A percentile compares a stretch with the other conserved stretches of the same genome.
phyloP scores from a whole-genome alignment of 805 yeast genomes.

The Wickerhamomyces kurtzmanii region DNA sequence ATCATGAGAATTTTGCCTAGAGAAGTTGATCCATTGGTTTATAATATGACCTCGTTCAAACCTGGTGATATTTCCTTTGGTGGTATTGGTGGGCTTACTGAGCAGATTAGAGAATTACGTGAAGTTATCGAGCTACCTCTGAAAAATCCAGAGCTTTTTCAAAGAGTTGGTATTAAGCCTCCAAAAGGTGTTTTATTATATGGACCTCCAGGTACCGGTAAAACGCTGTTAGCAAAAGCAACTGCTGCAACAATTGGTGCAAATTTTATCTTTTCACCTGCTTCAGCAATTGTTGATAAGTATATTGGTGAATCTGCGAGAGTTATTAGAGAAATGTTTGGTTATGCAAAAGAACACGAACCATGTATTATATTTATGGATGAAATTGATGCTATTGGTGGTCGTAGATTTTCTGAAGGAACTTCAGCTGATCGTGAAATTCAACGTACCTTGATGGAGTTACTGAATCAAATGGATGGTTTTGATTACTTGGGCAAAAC shows the following conservation, averaged over 20 bases:
- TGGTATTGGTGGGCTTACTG: conserved; percentile 93
- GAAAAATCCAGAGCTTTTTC: conserved; percentile 92
- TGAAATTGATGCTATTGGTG: conserved; percentile 98
- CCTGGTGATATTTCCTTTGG: conserved; percentile 95
- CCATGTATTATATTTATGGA: conserved; percentile 98
- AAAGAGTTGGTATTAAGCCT: conserved; percentile 96
- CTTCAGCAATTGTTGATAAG: conserved; percentile 95
- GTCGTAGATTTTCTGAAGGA: conserved; percentile 95
- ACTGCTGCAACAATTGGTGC: conserved; percentile 99
- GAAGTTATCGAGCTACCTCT: conserved; percentile 96
- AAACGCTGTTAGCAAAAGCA: conserved; percentile 91
- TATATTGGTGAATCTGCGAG: conserved; percentile 98
- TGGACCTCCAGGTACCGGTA: conserved; percentile 99
- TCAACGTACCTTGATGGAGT: conserved; percentile 95
- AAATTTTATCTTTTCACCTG: conserved; percentile 95
- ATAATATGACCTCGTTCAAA: conserved; percentile 95
- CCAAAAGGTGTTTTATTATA: conserved; percentile 95
- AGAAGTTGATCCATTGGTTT: conserved; percentile 96
- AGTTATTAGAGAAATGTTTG: conserved; percentile 94
- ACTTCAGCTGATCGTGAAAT: conserved; percentile 98
- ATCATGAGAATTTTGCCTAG: conserved; percentile 96
- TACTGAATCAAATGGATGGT: conserved; percentile 97
- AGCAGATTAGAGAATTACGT: conserved; percentile 91
- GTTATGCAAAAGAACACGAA: conserved; percentile 95
- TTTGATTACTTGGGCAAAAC: conserved; percentile 95